Evolutionary conservation across 2,329 filamentous ascomycete genomes (phyloP).

Genomic region (Beauveria medogensis): DNA sequence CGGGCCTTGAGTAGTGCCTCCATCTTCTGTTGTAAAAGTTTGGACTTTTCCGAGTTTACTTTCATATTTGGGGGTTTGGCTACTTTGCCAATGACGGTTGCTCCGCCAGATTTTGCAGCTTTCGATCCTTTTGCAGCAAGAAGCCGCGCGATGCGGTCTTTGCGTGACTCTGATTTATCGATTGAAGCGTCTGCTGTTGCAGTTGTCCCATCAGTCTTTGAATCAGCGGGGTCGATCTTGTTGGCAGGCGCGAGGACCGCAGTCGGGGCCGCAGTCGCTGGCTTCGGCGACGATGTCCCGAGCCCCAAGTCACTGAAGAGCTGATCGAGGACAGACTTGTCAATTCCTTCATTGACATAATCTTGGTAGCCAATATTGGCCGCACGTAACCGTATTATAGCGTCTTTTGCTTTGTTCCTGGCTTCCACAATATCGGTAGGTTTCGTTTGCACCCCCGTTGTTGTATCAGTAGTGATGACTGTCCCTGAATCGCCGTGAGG

Average conservation of each 20-base stretch:
- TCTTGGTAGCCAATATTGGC: conserved; percentile 66
- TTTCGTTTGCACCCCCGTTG: neutral
- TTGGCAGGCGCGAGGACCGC: neutral
- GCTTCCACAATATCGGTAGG: conserved; percentile 27
- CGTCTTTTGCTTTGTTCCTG: conserved; percentile 54
- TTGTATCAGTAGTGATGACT: neutral
- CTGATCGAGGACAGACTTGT: conserved; percentile 50
- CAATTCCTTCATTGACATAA: conserved; percentile 65
- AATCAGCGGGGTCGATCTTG: neutral
- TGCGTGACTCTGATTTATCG: conserved; percentile 52
- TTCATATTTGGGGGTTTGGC: conserved; percentile 33
- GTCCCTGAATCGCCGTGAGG: neutral
- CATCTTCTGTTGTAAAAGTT: conserved; percentile 67
- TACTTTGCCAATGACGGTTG: conserved; percentile 10
- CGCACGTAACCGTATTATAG: conserved; percentile 55
- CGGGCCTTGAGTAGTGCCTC: conserved; percentile 60
- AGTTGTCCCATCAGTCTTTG: neutral
- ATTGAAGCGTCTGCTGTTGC: neutral
- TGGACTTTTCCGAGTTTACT: conserved; percentile 58
- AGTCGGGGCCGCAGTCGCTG: neutral
- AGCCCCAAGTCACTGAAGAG: conserved; percentile 65
- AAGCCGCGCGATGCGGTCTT: conserved; percentile 68
- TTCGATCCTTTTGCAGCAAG: conserved; percentile 65
- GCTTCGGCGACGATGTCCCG: conserved; percentile 22
- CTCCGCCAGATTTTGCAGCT: conserved; percentile 14